Percentiles rank a stretch among this genome's conserved stretches.
Evolutionary conservation across 306 rosid species (phyloP).

Genomic region (Phaseolus lunatus): DNA sequence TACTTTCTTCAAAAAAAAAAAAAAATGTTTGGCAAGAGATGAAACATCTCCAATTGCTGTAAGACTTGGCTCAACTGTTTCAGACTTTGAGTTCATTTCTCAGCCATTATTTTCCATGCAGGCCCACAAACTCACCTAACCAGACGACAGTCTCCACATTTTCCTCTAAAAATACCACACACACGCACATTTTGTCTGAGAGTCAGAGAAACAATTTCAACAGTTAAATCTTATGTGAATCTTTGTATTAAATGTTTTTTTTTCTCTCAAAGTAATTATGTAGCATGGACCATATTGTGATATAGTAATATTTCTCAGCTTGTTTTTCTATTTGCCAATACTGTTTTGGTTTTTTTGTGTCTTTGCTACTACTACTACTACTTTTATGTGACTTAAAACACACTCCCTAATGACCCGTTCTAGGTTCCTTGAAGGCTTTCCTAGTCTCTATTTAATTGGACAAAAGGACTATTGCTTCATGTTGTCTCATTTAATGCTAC

Average conservation of each 20-base stretch:
- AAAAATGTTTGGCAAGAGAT: background rate
- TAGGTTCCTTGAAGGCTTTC: slow-evolving; percentile 24
- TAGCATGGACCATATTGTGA: background rate
- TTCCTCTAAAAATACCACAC: slow-evolving; percentile 36
- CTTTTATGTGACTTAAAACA: slow-evolving; percentile 48
- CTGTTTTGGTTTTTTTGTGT: slow-evolving; percentile 25
- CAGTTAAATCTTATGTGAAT: slow-evolving; percentile 8
- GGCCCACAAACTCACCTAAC: slow-evolving; percentile 73
- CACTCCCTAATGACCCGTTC: slow-evolving; percentile 57
- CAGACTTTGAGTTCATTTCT: slow-evolving; percentile 47
- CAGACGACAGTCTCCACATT: slow-evolving; percentile 46
- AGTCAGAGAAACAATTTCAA: background rate
- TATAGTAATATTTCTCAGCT: background rate
- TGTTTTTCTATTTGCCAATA: background rate
- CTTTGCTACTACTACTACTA: background rate
- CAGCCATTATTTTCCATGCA: slow-evolving; percentile 55
- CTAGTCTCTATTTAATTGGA: slow-evolving; percentile 43
- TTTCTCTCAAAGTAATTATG: background rate
- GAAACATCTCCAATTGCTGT: slow-evolving; percentile 37
- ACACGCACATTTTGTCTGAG: background rate
- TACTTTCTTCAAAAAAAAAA: too few relatives aligned
- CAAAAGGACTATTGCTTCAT: slow-evolving; percentile 42
- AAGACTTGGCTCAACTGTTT: slow-evolving; percentile 43
- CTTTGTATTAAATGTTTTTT: background rate
- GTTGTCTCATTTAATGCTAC: slow-evolving; percentile 55